A percentile compares a stretch with the other conserved stretches of the same genome.
phyloP scores from a whole-genome alignment of 140 eudicot species.

The Senecio squalidus region DNA sequence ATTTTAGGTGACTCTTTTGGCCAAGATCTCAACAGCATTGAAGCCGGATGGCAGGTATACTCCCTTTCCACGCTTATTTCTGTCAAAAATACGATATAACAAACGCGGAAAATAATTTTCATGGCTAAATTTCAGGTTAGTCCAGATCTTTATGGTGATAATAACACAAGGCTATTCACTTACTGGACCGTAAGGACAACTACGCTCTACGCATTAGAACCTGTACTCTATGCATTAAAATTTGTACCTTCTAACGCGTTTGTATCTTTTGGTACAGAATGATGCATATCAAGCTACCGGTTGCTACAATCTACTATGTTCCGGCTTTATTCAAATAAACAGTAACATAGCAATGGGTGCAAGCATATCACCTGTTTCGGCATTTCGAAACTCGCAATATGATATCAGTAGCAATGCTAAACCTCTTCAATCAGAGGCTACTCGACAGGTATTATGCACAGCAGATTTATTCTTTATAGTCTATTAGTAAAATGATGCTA shows the following conservation, averaged over 20 bases:
- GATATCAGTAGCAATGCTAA: slow-evolving; percentile 44
- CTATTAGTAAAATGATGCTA: too few relatives aligned
- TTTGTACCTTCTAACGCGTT: too few relatives aligned
- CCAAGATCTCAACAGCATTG: slow-evolving; percentile 84
- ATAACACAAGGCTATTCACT: too few relatives aligned
- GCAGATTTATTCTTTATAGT: too few relatives aligned
- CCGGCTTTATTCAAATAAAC: slow-evolving; percentile 73
- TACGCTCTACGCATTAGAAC: too few relatives aligned
- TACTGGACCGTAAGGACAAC: too few relatives aligned
- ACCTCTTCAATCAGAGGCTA: too few relatives aligned
- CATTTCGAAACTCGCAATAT: slow-evolving; percentile 50
- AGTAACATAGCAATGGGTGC: slow-evolving; percentile 82
- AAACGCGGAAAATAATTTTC: too few relatives aligned
- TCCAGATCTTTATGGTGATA: slow-evolving; percentile 85
- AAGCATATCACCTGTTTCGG: slow-evolving; percentile 77
- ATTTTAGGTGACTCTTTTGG: slow-evolving; percentile 82
- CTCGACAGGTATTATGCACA: too few relatives aligned
- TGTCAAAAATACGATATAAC: background rate
- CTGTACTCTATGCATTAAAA: too few relatives aligned
- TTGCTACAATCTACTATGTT: slow-evolving; percentile 84
- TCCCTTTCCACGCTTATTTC: background rate
- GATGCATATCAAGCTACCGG: slow-evolving; percentile 95
- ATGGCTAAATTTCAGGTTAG: slow-evolving; percentile 49
- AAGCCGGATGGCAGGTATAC: slow-evolving; percentile 94
- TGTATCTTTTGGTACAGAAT: slow-evolving; percentile 45